phyloP scores from a whole-genome alignment of 768 basidiomycete genomes.

The Mycena maculata region DNA sequence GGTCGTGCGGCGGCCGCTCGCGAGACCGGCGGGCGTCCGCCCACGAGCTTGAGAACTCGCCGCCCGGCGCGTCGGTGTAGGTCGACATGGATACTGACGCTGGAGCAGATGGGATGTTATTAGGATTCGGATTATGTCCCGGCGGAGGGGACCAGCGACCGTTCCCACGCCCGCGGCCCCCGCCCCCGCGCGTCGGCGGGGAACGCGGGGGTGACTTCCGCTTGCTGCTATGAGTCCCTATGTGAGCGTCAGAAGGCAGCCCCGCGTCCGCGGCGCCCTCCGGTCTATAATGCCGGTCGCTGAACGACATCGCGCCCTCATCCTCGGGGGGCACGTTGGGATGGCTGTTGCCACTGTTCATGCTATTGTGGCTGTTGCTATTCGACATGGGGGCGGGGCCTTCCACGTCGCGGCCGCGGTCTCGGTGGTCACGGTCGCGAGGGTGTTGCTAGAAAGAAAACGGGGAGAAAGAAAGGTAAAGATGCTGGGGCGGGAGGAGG shows the following conservation, averaged over 20 bases:
- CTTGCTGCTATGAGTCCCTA: slow-evolving; percentile 9
- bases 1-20: slow-evolving; percentile 4
- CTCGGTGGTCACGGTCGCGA: too few relatives aligned
- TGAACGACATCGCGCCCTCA: slow-evolving; percentile 20
- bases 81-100: slow-evolving; percentile 17
- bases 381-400: background rate
- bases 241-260: slow-evolving; percentile 11
- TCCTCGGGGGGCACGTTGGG: background rate
- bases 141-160: slow-evolving; percentile 26
- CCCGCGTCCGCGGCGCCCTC: slow-evolving; percentile 9
- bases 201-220: background rate
- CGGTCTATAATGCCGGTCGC: slow-evolving; percentile 33
- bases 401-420: slow-evolving; percentile 1
- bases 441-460: slow-evolving; percentile 10
- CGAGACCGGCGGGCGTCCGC: background rate
- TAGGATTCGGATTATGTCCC: slow-evolving; percentile 12
- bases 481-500: slow-evolving; percentile 32
- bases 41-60: slow-evolving; percentile 1
- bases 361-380: slow-evolving; percentile 3
- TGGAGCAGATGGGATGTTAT: slow-evolving; percentile 20
- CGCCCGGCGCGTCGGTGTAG: slow-evolving; percentile 1
- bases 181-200: slow-evolving; percentile 12
- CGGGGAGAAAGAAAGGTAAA: slow-evolving; percentile 30
- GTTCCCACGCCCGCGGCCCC: slow-evolving; percentile 14
- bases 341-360: background rate